Evolutionary conservation across 1,284 basidiomycete species (phyloP).

Genomic region (Sanghuangporus baumii): DNA sequence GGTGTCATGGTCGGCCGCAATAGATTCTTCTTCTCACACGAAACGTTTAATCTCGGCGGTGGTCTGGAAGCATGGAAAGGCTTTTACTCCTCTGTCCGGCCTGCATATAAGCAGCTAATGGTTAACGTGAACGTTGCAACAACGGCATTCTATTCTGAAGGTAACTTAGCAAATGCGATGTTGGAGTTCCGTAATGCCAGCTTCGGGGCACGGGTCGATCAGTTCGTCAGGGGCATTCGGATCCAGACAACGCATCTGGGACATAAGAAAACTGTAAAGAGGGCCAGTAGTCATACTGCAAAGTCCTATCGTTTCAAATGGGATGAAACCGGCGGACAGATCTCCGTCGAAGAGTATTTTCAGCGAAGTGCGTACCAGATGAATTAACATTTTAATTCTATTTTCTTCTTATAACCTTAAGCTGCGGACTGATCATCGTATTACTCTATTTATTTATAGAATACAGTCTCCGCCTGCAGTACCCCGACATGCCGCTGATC

Average conservation of each 20-base stretch:
- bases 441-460: slow-evolving; percentile 34
- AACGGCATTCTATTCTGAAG: slow-evolving; percentile 66
- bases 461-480: slow-evolving; percentile 43
- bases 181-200: slow-evolving; percentile 42
- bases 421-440: background rate
- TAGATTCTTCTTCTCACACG: slow-evolving; percentile 64
- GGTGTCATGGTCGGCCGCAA: slow-evolving; percentile 73
- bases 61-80: slow-evolving; percentile 66
- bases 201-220: slow-evolving; percentile 43
- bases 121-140: slow-evolving; percentile 77
- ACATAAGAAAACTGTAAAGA: slow-evolving; percentile 56
- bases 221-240: slow-evolving; percentile 56
- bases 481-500: slow-evolving; percentile 53
- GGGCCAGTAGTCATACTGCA: slow-evolving; percentile 41
- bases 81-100: slow-evolving; percentile 72
- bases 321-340: slow-evolving; percentile 38
- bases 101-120: slow-evolving; percentile 66
- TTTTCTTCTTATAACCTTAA: background rate
- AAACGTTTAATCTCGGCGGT: slow-evolving; percentile 46
- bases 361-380: slow-evolving; percentile 41
- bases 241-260: slow-evolving; percentile 53
- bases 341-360: slow-evolving; percentile 65
- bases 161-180: slow-evolving; percentile 57
- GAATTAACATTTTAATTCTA: background rate
- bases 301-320: slow-evolving; percentile 49